Percentiles rank a stretch among this genome's conserved stretches.
Conservation (phyloP, 106 monocot genomes). For the Dendrobium chrysotoxum region DNA sequence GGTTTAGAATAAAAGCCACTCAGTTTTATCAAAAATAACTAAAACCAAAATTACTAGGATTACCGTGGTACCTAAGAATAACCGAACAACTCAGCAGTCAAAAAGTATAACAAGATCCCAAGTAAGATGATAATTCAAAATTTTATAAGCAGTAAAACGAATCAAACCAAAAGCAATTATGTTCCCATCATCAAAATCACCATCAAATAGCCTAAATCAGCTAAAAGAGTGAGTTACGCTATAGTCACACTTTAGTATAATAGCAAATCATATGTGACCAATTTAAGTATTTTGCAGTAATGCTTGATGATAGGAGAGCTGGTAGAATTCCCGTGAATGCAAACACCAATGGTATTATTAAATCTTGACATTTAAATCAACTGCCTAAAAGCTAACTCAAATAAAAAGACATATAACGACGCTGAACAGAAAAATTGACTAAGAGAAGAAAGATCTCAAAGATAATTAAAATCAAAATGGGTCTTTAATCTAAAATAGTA, state of each 20-base stretch:
- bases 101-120: too few relatives aligned
- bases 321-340: neutral
- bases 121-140: too few relatives aligned
- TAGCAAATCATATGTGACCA: neutral
- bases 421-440: neutral
- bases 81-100: too few relatives aligned
- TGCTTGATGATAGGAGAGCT: neutral
- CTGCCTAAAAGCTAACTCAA: neutral
- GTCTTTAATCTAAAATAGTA: neutral
- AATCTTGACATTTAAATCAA: too few relatives aligned
- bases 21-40: too few relatives aligned
- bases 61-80: too few relatives aligned
- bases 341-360: too few relatives aligned
- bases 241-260: neutral
- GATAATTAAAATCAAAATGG: neutral
- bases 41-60: too few relatives aligned
- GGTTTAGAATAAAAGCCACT: too few relatives aligned
- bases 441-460: neutral
- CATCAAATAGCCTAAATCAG: neutral
- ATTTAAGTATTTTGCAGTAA: neutral
- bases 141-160: too few relatives aligned
- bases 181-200: neutral
- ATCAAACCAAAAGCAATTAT: too few relatives aligned
- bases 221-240: neutral
- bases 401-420: neutral